phyloP scores from a whole-genome alignment of 768 basidiomycete genomes.

The Tulasnella calospora region DNA sequence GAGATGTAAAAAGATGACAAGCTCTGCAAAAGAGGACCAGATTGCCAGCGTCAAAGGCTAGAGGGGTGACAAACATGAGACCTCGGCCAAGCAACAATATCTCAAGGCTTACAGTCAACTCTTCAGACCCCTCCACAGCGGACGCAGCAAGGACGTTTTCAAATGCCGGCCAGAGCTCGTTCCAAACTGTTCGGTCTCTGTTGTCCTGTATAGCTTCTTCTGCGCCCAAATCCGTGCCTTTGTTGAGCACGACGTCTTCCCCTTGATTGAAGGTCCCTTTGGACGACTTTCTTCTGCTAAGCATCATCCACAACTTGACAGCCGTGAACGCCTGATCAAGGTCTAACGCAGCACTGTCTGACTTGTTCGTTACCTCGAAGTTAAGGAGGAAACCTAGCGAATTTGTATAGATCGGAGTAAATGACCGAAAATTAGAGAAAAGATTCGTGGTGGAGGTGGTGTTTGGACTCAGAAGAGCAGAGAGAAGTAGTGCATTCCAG shows the following conservation, averaged over 20 bases:
- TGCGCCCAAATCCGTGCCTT: neutral
- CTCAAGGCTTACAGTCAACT: neutral
- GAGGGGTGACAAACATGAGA: neutral
- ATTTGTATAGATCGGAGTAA: slow-evolving; percentile 46
- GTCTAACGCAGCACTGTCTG: slow-evolving; percentile 49
- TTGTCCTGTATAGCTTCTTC: slow-evolving; percentile 28
- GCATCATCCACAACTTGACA: slow-evolving; percentile 66
- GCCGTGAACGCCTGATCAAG: slow-evolving; percentile 65
- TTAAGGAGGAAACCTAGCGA: slow-evolving; percentile 43
- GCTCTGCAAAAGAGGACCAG: slow-evolving; percentile 58
- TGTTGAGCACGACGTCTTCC: slow-evolving; percentile 3
- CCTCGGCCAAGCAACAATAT: neutral
- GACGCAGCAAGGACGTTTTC: slow-evolving; percentile 35
- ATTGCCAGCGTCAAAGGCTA: slow-evolving; percentile 54
- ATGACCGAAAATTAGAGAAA: slow-evolving; percentile 49
- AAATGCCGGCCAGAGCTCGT: slow-evolving; percentile 70
- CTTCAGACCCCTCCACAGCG: neutral
- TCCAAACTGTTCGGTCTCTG: slow-evolving; percentile 54
- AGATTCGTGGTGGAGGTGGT: slow-evolving; percentile 42
- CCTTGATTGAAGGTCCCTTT: neutral
- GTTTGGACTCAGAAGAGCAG: slow-evolving; percentile 45
- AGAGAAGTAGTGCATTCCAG: slow-evolving; percentile 62
- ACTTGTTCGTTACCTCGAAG: slow-evolving; percentile 37
- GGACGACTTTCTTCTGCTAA: slow-evolving; percentile 42
- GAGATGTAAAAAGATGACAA: slow-evolving; percentile 59